These are phyloP conservation scores for Theobroma cacao DNA, from an alignment of 345 rosid genomes.

Conservation along the genomic window DNA sequence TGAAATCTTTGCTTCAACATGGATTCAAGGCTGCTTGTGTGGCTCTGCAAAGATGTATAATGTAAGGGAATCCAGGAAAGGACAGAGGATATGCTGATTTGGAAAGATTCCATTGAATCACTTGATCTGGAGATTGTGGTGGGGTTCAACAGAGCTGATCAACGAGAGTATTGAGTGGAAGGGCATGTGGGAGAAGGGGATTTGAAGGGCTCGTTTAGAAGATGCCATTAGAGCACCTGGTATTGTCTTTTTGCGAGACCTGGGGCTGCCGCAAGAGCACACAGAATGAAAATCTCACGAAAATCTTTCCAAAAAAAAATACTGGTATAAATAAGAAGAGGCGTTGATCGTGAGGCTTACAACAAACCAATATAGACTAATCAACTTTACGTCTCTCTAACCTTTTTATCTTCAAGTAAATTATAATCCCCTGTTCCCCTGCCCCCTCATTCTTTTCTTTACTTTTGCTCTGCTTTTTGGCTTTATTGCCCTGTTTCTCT, in stretches of 20 bases:
- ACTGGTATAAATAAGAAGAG: not conserved
- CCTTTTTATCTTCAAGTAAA: not conserved
- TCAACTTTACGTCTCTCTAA: not conserved
- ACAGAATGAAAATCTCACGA: not conserved
- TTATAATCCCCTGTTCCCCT: not conserved
- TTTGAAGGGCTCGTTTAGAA: not conserved
- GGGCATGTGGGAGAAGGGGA: not conserved
- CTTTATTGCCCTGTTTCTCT: not conserved
- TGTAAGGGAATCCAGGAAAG: constrained; percentile 43
- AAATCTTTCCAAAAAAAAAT: not conserved
- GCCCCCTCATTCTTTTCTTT: not conserved
- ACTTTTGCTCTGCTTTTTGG: not conserved
- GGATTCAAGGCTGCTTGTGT: not conserved
- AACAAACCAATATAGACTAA: not conserved
- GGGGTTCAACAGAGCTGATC: not conserved
- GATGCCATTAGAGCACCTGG: constrained; percentile 17
- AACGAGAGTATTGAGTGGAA: not conserved
- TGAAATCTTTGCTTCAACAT: not conserved
- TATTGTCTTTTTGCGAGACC: not conserved
- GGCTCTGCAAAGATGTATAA: not conserved
- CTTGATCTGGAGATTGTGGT: too few species aligned
- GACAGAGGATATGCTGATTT: constrained; percentile 27
- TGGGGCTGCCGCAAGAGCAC: constrained; percentile 11
- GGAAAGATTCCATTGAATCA: constrained; percentile 31
- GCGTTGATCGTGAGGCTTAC: not conserved